A percentile compares a stretch with the other conserved stretches of the same genome.
Evolutionary conservation across 2,329 filamentous ascomycete species (phyloP).

Genomic region (Penicillium nordicum): DNA sequence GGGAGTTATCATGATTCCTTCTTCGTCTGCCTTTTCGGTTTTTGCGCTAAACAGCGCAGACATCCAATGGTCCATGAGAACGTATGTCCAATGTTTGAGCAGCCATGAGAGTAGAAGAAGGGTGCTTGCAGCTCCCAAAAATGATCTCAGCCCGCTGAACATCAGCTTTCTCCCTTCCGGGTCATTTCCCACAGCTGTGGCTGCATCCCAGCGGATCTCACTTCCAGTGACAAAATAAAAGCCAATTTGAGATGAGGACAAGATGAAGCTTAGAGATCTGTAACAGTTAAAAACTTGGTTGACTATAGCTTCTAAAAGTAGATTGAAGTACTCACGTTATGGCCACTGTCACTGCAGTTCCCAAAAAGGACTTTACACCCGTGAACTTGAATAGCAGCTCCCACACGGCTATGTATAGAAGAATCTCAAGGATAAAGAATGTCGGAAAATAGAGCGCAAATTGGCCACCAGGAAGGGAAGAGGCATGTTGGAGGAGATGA

Average conservation of each 20-base stretch:
- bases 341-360: slow-evolving; percentile 14
- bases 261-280: slow-evolving; percentile 23
- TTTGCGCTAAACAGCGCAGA: slow-evolving; percentile 17
- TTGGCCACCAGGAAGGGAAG: slow-evolving; percentile 17
- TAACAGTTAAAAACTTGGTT: background rate
- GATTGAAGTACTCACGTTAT: slow-evolving; percentile 21
- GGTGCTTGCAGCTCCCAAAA: slow-evolving; percentile 18
- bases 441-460: slow-evolving; percentile 32
- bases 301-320: background rate
- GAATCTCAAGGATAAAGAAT: slow-evolving; percentile 28
- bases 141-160: slow-evolving; percentile 29
- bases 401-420: slow-evolving; percentile 23
- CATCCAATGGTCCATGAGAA: slow-evolving; percentile 22
- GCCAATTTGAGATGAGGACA: slow-evolving; percentile 28
- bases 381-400: slow-evolving; percentile 22
- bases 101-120: slow-evolving; percentile 23
- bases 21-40: slow-evolving; percentile 15
- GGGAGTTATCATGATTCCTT: slow-evolving; percentile 9
- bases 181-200: slow-evolving; percentile 28
- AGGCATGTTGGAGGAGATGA: slow-evolving; percentile 27
- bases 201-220: slow-evolving; percentile 33
- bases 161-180: slow-evolving; percentile 30
- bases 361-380: slow-evolving; percentile 16
- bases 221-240: slow-evolving; percentile 34
- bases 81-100: slow-evolving; percentile 18